Conservation (phyloP, 2,329 filamentous ascomycete genomes). For the Phialophora tarda region DNA sequence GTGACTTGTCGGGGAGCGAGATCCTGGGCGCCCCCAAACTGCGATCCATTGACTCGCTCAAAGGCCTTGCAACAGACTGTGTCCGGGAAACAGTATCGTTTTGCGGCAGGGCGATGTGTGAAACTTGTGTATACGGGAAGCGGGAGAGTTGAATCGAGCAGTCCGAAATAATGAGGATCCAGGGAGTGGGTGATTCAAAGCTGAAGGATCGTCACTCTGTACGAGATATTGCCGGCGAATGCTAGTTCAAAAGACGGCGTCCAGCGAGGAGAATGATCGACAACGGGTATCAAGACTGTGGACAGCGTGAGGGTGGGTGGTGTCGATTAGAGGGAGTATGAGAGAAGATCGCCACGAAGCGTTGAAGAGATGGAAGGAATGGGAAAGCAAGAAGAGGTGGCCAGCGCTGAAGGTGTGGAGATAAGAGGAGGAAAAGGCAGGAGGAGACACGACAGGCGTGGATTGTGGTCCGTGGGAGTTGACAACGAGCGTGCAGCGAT, state of each 20-base stretch:
- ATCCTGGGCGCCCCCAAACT: slow-evolving; percentile 21
- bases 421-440: slow-evolving; percentile 17
- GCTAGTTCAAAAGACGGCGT: not conserved
- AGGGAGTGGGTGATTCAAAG: not conserved
- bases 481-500: slow-evolving; percentile 1
- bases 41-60: slow-evolving; percentile 28
- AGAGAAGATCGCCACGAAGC: slow-evolving; percentile 7
- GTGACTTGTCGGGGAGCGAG: slow-evolving; percentile 31
- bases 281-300: not conserved
- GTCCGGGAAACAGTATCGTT: not conserved
- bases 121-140: not conserved
- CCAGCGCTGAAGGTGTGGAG: slow-evolving; percentile 19
- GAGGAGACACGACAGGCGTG: slow-evolving; percentile 8
- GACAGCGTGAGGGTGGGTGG: not conserved
- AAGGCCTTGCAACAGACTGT: not conserved
- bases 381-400: slow-evolving; percentile 2
- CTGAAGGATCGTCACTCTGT: slow-evolving; percentile 3
- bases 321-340: slow-evolving; percentile 1
- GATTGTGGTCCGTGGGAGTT: slow-evolving; percentile 4
- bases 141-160: not conserved
- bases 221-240: not conserved
- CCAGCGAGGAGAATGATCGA: not conserved
- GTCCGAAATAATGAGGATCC: not conserved
- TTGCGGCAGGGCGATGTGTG: not conserved
- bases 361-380: slow-evolving; percentile 9